Base-by-base conservation (phyloP, 2,329 filamentous ascomycete species). In the Hortaea werneckii region DNA sequence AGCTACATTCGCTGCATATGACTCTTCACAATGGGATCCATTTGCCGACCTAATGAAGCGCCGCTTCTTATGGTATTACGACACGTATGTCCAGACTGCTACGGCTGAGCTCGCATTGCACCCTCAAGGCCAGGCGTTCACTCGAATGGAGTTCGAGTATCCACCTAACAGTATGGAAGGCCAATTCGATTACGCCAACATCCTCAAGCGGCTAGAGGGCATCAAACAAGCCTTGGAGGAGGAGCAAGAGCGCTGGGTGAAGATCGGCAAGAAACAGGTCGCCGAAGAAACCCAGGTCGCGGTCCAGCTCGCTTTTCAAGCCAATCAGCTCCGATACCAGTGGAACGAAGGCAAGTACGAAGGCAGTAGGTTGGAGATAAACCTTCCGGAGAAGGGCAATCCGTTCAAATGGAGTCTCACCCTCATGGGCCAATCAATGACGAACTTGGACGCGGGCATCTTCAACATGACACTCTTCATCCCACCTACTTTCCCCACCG, bases 51-150 rank as follows among this genome's bases (percentile, higher is more conserved):
- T 95, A 5, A 86, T 84, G 73, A 96, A 96, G 67, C 81, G 85
- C 34, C 80, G 89, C 1, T 95, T 96, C 61, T 71, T 96, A 10
- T 96, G 92, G 92, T 96, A 96, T 67, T 94, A 86, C 64, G 85
- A 94, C 54, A 85, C 85, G 3, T 96, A 96, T 60, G 70, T 92
- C 20, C 70, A 76, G 3, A 76, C 83, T 1, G 81, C 94, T 43
- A 73, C 80, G 34, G 75, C 80, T 49, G 84, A 82, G 28, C 64
- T 68, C 29, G 64, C 70, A 27, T 79, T 85, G 54, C 77, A 82
- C 27, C n/a, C 26, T n/a, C 20, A 30, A 8, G 77, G 78, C 2
- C 69, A 78, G 34, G 50, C 62, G 0, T 96, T 98, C 58, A 65
- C 70, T n/a, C 76, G 76, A 42, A 94, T 95, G 87, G 86, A 87